A percentile compares a stretch with the other conserved stretches of the same genome.
phyloP scores from a whole-genome alignment of 345 rosid genomes.

The Lumnitzera racemosa region DNA sequence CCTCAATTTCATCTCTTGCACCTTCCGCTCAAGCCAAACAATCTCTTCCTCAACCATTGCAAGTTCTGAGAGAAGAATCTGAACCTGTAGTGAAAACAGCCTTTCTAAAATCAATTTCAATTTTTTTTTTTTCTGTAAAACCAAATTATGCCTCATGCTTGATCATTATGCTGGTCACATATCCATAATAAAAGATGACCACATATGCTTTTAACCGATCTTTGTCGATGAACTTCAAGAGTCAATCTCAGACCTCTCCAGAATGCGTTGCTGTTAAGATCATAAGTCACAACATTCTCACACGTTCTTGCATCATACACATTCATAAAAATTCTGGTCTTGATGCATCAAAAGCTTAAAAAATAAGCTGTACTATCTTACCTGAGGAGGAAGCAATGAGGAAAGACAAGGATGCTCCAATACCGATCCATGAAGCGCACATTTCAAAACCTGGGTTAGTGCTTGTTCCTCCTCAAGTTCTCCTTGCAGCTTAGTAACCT shows the following conservation, averaged over 20 bases:
- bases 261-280: too few relatives aligned
- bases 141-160: too few relatives aligned
- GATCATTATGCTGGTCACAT: too few relatives aligned
- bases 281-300: too few relatives aligned
- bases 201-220: too few relatives aligned
- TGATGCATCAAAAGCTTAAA: background rate
- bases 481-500: conserved; percentile 61
- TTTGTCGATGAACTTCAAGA: too few relatives aligned
- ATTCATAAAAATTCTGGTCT: background rate
- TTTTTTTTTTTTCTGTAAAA: too few relatives aligned
- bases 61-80: conserved; percentile 49
- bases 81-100: conserved; percentile 34
- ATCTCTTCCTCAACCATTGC: conserved; percentile 77
- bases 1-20: conserved; percentile 56
- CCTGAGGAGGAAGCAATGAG: conserved; percentile 66
- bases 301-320: background rate
- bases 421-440: conserved; percentile 45
- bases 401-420: conserved; percentile 42
- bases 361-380: conserved; percentile 2
- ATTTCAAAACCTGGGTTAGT: conserved; percentile 38
- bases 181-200: too few relatives aligned
- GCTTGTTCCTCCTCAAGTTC: conserved; percentile 55
- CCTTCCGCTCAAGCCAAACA: conserved; percentile 55
- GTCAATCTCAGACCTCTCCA: too few relatives aligned
- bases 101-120: too few relatives aligned